These are phyloP conservation scores for Clonostachys byssicola DNA, from an alignment of 2,329 filamentous ascomycete genomes.

Conservation along the genomic window DNA sequence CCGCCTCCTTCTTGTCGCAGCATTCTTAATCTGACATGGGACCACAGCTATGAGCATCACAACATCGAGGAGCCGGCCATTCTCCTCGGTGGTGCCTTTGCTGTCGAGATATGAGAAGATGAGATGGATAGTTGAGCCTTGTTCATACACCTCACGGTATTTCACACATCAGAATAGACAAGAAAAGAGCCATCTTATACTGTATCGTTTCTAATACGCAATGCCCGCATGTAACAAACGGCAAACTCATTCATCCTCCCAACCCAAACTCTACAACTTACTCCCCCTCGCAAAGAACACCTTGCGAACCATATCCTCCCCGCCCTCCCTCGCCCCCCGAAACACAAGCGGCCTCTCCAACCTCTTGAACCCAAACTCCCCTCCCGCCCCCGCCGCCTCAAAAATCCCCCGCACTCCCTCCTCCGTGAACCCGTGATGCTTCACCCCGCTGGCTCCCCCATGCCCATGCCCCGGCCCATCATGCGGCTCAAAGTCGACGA, in stretches of 20 bases:
- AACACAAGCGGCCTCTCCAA: slow-evolving; percentile 47
- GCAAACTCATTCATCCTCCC: no score
- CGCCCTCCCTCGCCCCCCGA: slow-evolving; percentile 15
- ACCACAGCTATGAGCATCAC: slow-evolving; percentile 70
- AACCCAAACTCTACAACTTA: slow-evolving; percentile 30
- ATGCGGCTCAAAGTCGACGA: slow-evolving; percentile 21
- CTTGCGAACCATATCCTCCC: slow-evolving; percentile 29
- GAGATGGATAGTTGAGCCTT: no score
- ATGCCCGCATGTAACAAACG: background rate
- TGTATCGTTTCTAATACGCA: no score
- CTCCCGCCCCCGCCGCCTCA: slow-evolving; percentile 25
- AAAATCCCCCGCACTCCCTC: slow-evolving; percentile 11
- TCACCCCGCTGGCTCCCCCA: slow-evolving; percentile 1
- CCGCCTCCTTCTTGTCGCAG: background rate
- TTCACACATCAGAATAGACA: no score
- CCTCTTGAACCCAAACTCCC: slow-evolving; percentile 52
- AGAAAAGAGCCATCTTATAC: no score
- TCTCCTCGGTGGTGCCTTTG: slow-evolving; percentile 69
- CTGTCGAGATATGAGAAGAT: slow-evolving; percentile 21
- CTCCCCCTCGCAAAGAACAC: slow-evolving; percentile 44
- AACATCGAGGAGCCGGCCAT: slow-evolving; percentile 76
- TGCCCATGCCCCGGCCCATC: background rate
- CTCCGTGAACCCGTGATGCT: slow-evolving; percentile 17
- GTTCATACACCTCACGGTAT: no score
- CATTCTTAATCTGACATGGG: background rate